Percentiles rank a stretch among this genome's conserved stretches.
These are phyloP conservation scores for Quercus lobata DNA, from an alignment of 331 rosid genomes.

Conservation along the genomic window DNA sequence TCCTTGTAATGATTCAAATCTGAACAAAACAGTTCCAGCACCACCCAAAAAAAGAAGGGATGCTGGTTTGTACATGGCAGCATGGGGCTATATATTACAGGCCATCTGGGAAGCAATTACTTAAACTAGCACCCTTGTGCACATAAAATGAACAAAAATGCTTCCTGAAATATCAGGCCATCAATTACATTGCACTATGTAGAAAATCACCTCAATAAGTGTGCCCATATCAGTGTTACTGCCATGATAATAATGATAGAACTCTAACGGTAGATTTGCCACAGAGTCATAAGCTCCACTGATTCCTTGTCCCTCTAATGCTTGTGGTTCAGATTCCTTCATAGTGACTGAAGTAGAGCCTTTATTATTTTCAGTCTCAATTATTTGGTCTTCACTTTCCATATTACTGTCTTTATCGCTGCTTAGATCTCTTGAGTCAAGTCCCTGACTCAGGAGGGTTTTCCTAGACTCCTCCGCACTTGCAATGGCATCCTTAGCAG, in stretches of 20 bases:
- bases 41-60: not conserved
- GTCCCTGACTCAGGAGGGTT: slow-evolving; percentile 29
- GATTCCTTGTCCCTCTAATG: slow-evolving; percentile 35
- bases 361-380: slow-evolving; percentile 26
- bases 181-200: not conserved
- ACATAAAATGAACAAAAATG: not conserved
- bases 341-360: slow-evolving; percentile 22
- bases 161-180: not conserved
- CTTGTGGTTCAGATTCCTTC: slow-evolving; percentile 38
- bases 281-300: slow-evolving; percentile 52
- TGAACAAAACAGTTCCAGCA: not conserved
- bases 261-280: slow-evolving; percentile 74
- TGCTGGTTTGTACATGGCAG: not conserved
- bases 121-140: not conserved
- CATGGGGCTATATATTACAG: not conserved
- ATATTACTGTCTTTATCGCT: slow-evolving; percentile 19
- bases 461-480: slow-evolving; percentile 79
- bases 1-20: not conserved
- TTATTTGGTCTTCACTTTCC: slow-evolving; percentile 32
- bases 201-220: slow-evolving; percentile 66
- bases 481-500: slow-evolving; percentile 83
- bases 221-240: slow-evolving; percentile 88
- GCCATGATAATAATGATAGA: slow-evolving; percentile 88
- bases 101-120: not conserved
- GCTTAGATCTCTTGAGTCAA: slow-evolving; percentile 31